Evolutionary conservation across 192 early-diverging fungal species (phyloP).

Genomic region (Podila epigama): DNA sequence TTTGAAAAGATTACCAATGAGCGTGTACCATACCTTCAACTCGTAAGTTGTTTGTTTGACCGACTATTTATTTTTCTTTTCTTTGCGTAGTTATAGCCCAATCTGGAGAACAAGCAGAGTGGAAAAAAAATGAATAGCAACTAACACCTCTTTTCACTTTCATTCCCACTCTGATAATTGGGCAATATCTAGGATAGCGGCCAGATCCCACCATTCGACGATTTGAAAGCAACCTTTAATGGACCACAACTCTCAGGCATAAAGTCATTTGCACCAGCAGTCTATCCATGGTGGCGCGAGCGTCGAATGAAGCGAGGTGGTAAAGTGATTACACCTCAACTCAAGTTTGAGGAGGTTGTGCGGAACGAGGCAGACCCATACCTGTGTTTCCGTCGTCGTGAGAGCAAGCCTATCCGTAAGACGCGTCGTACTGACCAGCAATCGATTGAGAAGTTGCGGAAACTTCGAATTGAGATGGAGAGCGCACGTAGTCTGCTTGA

Average conservation of each 20-base stretch:
- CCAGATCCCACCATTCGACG: conserved; percentile 46
- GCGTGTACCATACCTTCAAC: conserved; percentile 50
- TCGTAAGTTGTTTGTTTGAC: conserved; percentile 38
- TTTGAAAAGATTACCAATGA: conserved; percentile 79
- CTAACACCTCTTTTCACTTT: neutral
- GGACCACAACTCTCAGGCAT: conserved; percentile 43
- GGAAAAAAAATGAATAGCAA: neutral
- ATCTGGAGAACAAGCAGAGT: too few relatives aligned
- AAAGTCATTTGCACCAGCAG: conserved; percentile 12
- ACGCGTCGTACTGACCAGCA: conserved; percentile 86
- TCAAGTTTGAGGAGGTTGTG: conserved; percentile 72
- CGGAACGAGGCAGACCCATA: conserved; percentile 89
- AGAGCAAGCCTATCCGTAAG: conserved; percentile 88
- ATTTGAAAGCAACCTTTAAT: conserved; percentile 49
- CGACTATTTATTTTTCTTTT: neutral
- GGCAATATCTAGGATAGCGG: conserved; percentile 32
- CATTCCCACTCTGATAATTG: neutral
- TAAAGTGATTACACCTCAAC: conserved; percentile 61
- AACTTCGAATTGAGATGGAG: conserved; percentile 82
- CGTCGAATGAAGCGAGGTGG: conserved; percentile 41
- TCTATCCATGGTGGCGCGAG: conserved; percentile 48
- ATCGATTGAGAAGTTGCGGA: conserved; percentile 85
- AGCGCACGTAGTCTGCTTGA: conserved; percentile 79
- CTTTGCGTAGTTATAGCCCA: too few relatives aligned
- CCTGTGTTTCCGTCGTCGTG: conserved; percentile 96